Percentiles rank a stretch among this genome's conserved stretches.
phyloP scores from a whole-genome alignment of 2,329 filamentous ascomycete species.

The Coniella vitis region DNA sequence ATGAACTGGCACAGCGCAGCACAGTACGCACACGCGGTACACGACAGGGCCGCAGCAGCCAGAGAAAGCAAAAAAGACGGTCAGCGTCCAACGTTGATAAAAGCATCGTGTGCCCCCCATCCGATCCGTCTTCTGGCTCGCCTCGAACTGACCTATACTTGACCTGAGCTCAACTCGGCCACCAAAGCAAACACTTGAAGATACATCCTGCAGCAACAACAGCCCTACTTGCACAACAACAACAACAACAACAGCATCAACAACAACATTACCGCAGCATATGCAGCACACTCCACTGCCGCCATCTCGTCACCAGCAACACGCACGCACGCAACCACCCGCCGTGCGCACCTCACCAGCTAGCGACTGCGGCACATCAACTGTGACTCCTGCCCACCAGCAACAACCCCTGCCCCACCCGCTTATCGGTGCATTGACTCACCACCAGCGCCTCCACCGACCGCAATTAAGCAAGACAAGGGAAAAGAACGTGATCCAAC shows the following conservation, averaged over 20 bases:
- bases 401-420: background rate
- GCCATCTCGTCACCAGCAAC: background rate
- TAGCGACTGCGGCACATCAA: background rate
- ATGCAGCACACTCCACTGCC: background rate
- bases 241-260: background rate
- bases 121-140: background rate
- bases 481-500: too few species aligned
- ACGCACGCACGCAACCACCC: background rate
- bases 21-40: constrained; percentile 3
- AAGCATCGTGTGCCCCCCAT: constrained; percentile 15
- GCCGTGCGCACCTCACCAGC: too few species aligned
- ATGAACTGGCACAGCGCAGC: constrained; percentile 8
- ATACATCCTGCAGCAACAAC: constrained; percentile 1
- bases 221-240: background rate
- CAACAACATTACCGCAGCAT: background rate
- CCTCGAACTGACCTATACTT: background rate
- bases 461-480: too few species aligned
- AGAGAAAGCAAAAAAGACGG: constrained; percentile 5
- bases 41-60: background rate
- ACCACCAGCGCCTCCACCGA: too few species aligned
- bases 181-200: background rate
- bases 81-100: constrained; percentile 15
- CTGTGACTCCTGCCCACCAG: background rate
- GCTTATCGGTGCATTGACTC: constrained; percentile 16
- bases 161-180: background rate